These are phyloP conservation scores for Tetraselmis striata DNA, from an alignment of 139 green algal species.

Conservation along the genomic window DNA sequence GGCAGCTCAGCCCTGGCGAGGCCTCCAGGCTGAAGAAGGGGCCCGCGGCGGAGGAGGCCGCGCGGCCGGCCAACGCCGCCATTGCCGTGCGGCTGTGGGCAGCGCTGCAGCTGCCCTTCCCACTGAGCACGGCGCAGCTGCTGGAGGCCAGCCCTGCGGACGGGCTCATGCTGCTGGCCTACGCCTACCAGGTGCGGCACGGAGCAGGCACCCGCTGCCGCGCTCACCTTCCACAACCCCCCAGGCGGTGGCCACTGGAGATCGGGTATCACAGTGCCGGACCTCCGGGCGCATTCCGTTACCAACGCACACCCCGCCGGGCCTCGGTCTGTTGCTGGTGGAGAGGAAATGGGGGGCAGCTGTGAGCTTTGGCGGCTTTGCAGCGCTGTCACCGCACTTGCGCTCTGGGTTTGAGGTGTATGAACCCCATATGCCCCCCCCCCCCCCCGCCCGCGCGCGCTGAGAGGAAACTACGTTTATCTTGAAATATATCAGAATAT, in stretches of 20 bases:
- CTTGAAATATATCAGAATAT: too few relatives aligned
- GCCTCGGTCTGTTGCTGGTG: background rate
- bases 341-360: background rate
- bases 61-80: background rate
- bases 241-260: background rate
- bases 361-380: too few relatives aligned
- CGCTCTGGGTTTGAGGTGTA: too few relatives aligned
- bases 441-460: too few relatives aligned
- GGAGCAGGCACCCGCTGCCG: too few relatives aligned
- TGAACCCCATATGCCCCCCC: too few relatives aligned
- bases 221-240: background rate
- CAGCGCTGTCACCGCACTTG: too few relatives aligned
- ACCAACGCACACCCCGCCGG: too few relatives aligned
- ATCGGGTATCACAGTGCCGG: background rate
- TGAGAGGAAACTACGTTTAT: too few relatives aligned
- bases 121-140: constrained; percentile 17
- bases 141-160: constrained; percentile 10
- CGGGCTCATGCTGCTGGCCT: constrained; percentile 21
- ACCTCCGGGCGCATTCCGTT: too few relatives aligned
- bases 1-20: background rate
- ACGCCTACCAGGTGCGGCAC: constrained; percentile 26
- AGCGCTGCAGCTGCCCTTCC: constrained; percentile 15
- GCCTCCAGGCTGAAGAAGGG: background rate
- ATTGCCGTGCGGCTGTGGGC: background rate
- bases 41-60: background rate